phyloP scores from a whole-genome alignment of 306 rosid genomes.

The Alnus rubra region DNA sequence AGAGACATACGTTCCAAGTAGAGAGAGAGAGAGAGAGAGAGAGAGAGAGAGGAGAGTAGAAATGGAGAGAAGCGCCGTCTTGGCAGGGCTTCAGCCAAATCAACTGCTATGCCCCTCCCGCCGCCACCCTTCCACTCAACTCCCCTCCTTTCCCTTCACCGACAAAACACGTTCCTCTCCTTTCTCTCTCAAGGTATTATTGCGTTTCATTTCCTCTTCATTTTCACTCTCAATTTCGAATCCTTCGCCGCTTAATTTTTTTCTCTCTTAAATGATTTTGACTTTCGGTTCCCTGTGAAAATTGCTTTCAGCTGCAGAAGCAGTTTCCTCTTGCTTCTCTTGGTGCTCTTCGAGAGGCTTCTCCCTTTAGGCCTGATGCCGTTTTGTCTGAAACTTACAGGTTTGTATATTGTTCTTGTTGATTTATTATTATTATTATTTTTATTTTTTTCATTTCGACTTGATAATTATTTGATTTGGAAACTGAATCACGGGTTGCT shows the following conservation, averaged over 20 bases:
- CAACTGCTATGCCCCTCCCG: slow-evolving; percentile 47
- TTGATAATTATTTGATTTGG: too few relatives aligned
- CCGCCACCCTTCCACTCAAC: slow-evolving; percentile 19
- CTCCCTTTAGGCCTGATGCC: slow-evolving; percentile 40
- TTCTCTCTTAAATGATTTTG: neutral
- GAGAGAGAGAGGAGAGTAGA: neutral
- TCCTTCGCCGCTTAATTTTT: neutral
- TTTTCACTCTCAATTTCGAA: neutral
- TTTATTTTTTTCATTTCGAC: too few relatives aligned
- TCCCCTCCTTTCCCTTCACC: slow-evolving; percentile 22
- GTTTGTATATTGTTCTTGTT: slow-evolving; percentile 19
- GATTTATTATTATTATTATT: neutral
- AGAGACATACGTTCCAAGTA: too few relatives aligned
- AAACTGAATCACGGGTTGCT: too few relatives aligned
- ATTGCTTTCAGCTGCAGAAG: slow-evolving; percentile 44
- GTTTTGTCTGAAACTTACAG: slow-evolving; percentile 49
- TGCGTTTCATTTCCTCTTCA: neutral
- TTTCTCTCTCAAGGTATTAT: slow-evolving; percentile 46
- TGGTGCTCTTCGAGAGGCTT: slow-evolving; percentile 24
- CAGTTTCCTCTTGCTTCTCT: slow-evolving; percentile 45
- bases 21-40: neutral
- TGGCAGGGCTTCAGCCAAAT: slow-evolving; percentile 38
- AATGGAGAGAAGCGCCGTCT: slow-evolving; percentile 78
- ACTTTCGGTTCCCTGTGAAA: neutral
- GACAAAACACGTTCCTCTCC: slow-evolving; percentile 28